phyloP scores from a whole-genome alignment of 2,329 filamentous ascomycete genomes.

The Microcera coccophila region DNA sequence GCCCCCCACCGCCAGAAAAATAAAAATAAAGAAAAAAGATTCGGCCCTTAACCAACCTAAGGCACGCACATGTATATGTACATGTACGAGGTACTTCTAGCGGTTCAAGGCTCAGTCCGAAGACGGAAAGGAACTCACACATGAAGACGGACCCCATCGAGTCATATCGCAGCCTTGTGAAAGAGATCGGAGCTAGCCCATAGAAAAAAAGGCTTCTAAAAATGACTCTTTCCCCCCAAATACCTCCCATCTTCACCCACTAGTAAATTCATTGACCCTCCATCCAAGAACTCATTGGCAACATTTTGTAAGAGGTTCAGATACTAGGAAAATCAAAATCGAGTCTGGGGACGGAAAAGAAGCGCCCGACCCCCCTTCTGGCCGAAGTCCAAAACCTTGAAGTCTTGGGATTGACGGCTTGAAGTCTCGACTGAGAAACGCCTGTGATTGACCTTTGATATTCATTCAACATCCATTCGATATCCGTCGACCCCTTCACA shows the following conservation, averaged over 20 bases:
- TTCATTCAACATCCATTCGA: no score
- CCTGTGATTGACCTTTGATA: no score
- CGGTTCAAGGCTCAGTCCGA: no score
- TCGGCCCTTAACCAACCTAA: no score
- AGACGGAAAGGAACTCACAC: constrained; percentile 1
- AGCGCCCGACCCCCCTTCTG: constrained; percentile 2
- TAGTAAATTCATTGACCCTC: not conserved
- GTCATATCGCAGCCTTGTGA: not conserved
- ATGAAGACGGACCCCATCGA: not conserved
- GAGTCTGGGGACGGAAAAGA: not conserved
- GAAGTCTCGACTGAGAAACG: not conserved
- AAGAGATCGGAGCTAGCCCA: no score
- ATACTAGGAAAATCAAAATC: not conserved
- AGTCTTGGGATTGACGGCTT: constrained; percentile 3
- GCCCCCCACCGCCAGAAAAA: no score
- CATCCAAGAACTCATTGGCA: not conserved
- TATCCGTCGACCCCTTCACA: no score
- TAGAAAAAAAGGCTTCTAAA: not conserved
- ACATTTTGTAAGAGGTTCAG: not conserved
- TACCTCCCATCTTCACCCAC: not conserved
- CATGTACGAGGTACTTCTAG: no score
- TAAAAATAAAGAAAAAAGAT: no score
- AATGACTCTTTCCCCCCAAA: not conserved
- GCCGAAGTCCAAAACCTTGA: constrained; percentile 3
- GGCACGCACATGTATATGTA: no score